These are phyloP conservation scores for Pyrenula aspistea DNA, from an alignment of 495 filamentous ascomycete genomes.

Conservation along the genomic window DNA sequence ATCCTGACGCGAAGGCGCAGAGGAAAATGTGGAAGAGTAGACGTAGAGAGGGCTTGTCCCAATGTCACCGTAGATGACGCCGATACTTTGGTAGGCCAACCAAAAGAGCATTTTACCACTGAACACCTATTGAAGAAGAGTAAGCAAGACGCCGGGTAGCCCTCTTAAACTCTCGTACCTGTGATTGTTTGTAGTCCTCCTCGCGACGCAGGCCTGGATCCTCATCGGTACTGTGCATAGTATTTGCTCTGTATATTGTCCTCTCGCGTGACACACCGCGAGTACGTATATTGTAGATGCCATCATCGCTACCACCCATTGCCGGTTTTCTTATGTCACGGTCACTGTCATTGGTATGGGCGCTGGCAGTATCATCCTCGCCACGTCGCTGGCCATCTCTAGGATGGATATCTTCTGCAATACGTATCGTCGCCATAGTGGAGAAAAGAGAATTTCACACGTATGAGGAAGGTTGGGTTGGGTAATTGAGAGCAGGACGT, in stretches of 20 bases:
- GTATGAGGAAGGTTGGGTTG: neutral
- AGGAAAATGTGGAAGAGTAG: constrained; percentile 56
- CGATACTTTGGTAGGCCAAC: constrained; percentile 57
- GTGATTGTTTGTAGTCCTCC: neutral
- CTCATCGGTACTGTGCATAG: neutral
- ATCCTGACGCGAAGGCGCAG: constrained; percentile 42
- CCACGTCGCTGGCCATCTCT: neutral
- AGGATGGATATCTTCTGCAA: neutral
- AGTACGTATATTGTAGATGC: neutral
- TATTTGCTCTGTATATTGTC: neutral
- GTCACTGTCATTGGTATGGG: neutral
- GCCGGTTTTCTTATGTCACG: neutral
- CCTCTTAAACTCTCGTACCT: constrained; percentile 2
- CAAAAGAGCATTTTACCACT: constrained; percentile 8
- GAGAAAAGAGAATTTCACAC: neutral
- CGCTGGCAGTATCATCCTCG: neutral
- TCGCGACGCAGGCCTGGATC: neutral
- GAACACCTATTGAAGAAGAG: neutral
- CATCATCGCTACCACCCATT: neutral
- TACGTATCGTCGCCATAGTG: neutral
- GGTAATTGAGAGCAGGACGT: neutral
- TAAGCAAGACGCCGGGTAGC: constrained; percentile 3
- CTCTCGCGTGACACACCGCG: neutral
- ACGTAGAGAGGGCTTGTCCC: constrained; percentile 66
- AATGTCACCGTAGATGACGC: constrained; percentile 69